Conservation (phyloP, 352 stramenopile species). For the Phytophthora tentaculata region DNA sequence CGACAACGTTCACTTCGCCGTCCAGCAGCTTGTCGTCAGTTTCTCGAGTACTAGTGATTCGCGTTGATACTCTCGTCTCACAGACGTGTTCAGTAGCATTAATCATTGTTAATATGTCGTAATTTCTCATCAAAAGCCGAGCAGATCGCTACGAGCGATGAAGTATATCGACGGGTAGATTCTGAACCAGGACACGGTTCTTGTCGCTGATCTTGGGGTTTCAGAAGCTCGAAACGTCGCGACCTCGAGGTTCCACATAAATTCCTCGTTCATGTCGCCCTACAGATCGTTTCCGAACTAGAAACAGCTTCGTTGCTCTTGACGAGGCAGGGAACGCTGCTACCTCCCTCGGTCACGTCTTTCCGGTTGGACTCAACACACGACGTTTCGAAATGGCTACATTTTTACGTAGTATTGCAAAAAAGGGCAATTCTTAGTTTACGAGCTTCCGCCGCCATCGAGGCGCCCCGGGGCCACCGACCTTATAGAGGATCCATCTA, state of each 20-base stretch:
- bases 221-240: no score
- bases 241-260: neutral
- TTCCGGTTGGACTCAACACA: neutral
- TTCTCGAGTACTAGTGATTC: conserved; percentile 28
- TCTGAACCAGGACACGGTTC: neutral
- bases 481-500: no score
- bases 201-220: neutral
- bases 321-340: conserved; percentile 33
- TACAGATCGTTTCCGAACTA: conserved; percentile 10
- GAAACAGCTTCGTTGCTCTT: conserved; percentile 39
- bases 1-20: no score
- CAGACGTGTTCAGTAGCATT: conserved; percentile 14
- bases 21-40: conserved; percentile 25
- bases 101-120: conserved; percentile 19
- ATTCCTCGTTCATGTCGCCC: neutral
- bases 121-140: conserved; percentile 34
- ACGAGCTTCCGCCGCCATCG: no score
- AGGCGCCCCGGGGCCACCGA: no score
- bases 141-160: conserved; percentile 22
- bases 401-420: no score
- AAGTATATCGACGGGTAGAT: conserved; percentile 7
- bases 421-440: no score
- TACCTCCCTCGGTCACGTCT: conserved; percentile 9
- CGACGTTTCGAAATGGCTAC: conserved; percentile 26
- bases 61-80: conserved; percentile 27